A percentile compares a stretch with the other conserved stretches of the same genome.
Evolutionary conservation across 192 early-diverging fungal genomes (phyloP).

Genomic region (Cladochytrium replicatum): DNA sequence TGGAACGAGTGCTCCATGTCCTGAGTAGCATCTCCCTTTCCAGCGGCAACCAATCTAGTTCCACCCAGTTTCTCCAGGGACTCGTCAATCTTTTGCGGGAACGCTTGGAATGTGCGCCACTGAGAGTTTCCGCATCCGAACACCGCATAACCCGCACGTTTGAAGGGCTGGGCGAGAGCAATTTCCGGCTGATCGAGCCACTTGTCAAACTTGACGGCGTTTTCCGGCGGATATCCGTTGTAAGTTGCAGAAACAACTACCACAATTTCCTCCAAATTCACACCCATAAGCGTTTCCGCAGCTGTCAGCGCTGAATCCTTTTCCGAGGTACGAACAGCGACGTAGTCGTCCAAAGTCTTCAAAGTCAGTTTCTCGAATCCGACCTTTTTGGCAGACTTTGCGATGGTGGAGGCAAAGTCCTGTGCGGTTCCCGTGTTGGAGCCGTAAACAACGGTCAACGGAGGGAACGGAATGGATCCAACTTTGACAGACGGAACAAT

Average conservation of each 20-base stretch:
- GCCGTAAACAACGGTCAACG: constrained; percentile 38
- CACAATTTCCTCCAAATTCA: constrained; percentile 8
- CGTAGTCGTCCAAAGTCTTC: constrained; percentile 34
- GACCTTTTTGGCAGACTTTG: constrained; percentile 17
- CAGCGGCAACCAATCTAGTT: constrained; percentile 22
- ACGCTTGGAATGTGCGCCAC: constrained; percentile 49
- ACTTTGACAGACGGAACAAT: not conserved
- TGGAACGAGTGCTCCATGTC: constrained; percentile 7
- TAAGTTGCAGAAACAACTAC: constrained; percentile 35
- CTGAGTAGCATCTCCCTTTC: constrained; percentile 35
- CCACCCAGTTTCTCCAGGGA: constrained; percentile 38
- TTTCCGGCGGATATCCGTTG: constrained; percentile 45
- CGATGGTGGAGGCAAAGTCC: constrained; percentile 39
- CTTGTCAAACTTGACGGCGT: constrained; percentile 33
- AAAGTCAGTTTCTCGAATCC: constrained; percentile 25
- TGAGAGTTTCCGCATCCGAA: constrained; percentile 52
- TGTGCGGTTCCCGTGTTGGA: constrained; percentile 42
- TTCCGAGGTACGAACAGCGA: constrained; percentile 6
- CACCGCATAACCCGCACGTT: constrained; percentile 35
- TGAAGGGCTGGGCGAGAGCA: constrained; percentile 8
- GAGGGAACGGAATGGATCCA: constrained; percentile 14
- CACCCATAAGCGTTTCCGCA: constrained; percentile 3
- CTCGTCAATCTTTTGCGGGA: constrained; percentile 35
- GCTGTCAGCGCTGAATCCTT: not conserved
- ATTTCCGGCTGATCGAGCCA: constrained; percentile 7